These are phyloP conservation scores for Rhododendron kiyosumense DNA, from an alignment of 148 eudicot genomes.

Conservation along the genomic window DNA sequence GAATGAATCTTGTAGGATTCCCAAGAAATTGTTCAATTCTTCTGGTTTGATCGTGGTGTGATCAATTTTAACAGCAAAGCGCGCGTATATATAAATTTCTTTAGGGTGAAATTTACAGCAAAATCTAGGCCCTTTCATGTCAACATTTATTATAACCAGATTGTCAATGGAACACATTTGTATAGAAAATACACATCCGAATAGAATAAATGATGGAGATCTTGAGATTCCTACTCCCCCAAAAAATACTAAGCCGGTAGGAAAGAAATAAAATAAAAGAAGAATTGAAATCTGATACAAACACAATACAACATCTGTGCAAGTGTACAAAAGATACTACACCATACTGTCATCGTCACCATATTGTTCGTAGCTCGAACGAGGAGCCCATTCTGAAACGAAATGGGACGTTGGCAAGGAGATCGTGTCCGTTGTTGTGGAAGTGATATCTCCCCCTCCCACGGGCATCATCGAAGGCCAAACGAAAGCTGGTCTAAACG, in stretches of 20 bases:
- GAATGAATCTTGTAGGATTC: not conserved
- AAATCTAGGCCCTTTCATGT: not conserved
- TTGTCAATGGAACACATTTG: not conserved
- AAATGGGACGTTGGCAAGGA: slow-evolving; percentile 19
- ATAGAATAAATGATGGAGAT: not conserved
- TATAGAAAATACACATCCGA: not conserved
- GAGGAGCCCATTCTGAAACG: slow-evolving; percentile 23
- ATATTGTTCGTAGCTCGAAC: slow-evolving; percentile 10
- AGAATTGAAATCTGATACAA: not conserved
- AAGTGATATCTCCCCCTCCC: slow-evolving; percentile 22
- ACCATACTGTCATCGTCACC: slow-evolving; percentile 20
- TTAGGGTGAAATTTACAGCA: not conserved
- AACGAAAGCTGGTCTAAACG: too few species aligned
- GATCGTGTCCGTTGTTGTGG: slow-evolving; percentile 21
- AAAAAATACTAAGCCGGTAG: too few species aligned
- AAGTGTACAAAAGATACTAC: slow-evolving; percentile 12
- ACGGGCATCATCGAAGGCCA: slow-evolving; percentile 12
- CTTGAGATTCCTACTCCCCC: not conserved
- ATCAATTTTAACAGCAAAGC: not conserved
- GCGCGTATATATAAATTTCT: not conserved
- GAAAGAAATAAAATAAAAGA: not conserved
- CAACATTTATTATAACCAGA: not conserved
- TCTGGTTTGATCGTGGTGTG: not conserved
- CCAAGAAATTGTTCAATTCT: not conserved
- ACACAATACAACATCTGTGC: not conserved